Conservation (phyloP, 192 early-diverging fungal species). For the Backusella mclennaniae region DNA sequence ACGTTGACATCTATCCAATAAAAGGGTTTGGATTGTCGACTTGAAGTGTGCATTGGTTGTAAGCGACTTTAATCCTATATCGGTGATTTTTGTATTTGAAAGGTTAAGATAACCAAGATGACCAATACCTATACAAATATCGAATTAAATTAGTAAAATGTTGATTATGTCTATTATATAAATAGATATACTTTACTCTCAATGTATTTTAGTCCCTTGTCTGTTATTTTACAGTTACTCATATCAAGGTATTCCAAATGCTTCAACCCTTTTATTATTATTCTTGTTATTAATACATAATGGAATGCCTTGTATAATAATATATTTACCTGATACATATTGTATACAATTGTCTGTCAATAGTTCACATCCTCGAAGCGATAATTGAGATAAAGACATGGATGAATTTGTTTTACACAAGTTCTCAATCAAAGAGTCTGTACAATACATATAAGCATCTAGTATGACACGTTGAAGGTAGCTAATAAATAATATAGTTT, state of each 20-base stretch:
- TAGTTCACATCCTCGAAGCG: slow-evolving; percentile 41
- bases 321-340: slow-evolving; percentile 33
- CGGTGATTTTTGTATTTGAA: slow-evolving; percentile 55
- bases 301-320: background rate
- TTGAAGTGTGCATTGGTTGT: slow-evolving; percentile 27
- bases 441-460: slow-evolving; percentile 44
- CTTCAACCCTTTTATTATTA: slow-evolving; percentile 22
- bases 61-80: slow-evolving; percentile 38
- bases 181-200: slow-evolving; percentile 22
- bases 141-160: background rate
- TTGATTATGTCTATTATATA: no score
- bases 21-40: slow-evolving; percentile 28
- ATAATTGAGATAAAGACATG: slow-evolving; percentile 36
- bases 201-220: slow-evolving; percentile 38
- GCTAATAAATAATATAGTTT: slow-evolving; percentile 3
- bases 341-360: slow-evolving; percentile 44
- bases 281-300: background rate
- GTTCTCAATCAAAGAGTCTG: slow-evolving; percentile 45
- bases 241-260: slow-evolving; percentile 45
- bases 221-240: slow-evolving; percentile 47
- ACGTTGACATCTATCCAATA: slow-evolving; percentile 38
- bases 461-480: slow-evolving; percentile 40
- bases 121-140: slow-evolving; percentile 22
- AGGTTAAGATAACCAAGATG: slow-evolving; percentile 32
- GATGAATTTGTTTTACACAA: slow-evolving; percentile 37